Percentiles rank a stretch among this genome's conserved stretches.
Evolutionary conservation across 345 rosid genomes (phyloP).

Genomic region (Hibiscus mutabilis): DNA sequence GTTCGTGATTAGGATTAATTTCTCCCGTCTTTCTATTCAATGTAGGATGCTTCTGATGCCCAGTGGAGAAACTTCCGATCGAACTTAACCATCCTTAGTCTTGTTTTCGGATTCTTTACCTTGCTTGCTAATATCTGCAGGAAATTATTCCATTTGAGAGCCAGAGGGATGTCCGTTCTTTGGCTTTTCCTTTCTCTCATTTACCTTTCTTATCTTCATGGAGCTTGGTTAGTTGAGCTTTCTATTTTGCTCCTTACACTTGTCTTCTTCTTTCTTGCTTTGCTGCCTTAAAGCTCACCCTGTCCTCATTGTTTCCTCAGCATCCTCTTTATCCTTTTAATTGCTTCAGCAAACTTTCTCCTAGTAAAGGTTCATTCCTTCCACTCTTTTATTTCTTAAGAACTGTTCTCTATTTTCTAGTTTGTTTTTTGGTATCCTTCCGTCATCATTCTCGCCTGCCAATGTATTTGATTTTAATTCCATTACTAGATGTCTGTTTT

Average conservation of each 20-base stretch:
- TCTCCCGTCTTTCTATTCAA: background rate
- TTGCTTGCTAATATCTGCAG: conserved; percentile 39
- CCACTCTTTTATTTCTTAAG: background rate
- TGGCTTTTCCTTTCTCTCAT: conserved; percentile 68
- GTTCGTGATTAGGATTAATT: background rate
- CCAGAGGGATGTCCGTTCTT: conserved; percentile 55
- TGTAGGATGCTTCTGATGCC: conserved; percentile 73
- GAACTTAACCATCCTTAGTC: conserved; percentile 61
- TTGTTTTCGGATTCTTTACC: conserved; percentile 54
- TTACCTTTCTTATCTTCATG: conserved; percentile 71
- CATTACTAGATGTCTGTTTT: conserved; percentile 26
- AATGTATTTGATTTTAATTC: conserved; percentile 9
- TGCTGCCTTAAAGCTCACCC: background rate
- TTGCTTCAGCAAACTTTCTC: conserved; percentile 61
- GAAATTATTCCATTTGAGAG: conserved; percentile 34
- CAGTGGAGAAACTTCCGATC: conserved; percentile 89
- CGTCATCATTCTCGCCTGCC: background rate
- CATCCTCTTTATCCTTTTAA: conserved; percentile 48
- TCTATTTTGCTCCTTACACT: background rate
- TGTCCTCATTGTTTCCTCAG: conserved; percentile 26
- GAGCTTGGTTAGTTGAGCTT: conserved; percentile 58
- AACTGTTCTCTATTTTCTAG: background rate
- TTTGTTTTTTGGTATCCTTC: background rate
- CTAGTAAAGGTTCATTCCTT: conserved; percentile 59
- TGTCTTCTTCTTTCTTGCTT: conserved; percentile 6